A percentile compares a stretch with the other conserved stretches of the same genome.
Evolutionary conservation across 352 stramenopile species (phyloP).

Genomic region (Globisporangium paroecandrum): DNA sequence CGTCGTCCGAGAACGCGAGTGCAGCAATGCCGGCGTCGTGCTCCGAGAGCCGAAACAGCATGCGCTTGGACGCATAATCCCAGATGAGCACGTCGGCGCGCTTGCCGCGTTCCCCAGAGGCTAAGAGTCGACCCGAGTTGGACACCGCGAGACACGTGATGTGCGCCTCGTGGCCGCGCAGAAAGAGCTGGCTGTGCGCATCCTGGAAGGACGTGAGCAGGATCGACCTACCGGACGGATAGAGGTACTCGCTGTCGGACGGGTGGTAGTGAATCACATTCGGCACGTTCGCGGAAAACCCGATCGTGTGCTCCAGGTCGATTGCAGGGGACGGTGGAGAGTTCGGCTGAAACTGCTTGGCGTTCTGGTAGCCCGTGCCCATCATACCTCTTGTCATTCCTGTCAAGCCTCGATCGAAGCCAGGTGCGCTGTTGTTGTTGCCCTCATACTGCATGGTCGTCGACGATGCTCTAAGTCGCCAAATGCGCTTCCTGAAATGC

Average conservation of each 20-base stretch:
- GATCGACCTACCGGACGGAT: conserved; percentile 85
- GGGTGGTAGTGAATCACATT: conserved; percentile 88
- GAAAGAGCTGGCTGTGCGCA: conserved; percentile 78
- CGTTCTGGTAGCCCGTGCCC: not conserved
- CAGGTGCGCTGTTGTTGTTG: conserved; percentile 16
- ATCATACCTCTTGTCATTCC: not conserved
- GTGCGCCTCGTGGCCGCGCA: conserved; percentile 78
- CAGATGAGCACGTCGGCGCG: conserved; percentile 89
- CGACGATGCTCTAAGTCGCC: not conserved
- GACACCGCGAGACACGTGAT: conserved; percentile 84
- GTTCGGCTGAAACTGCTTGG: conserved; percentile 8
- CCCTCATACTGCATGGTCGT: conserved; percentile 30
- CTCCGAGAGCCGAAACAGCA: conserved; percentile 85
- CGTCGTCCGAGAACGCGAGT: conserved; percentile 90
- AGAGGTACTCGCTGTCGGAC: conserved; percentile 76
- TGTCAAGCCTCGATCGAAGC: not conserved
- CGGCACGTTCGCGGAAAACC: conserved; percentile 66
- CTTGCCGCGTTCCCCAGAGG: conserved; percentile 78
- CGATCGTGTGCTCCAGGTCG: conserved; percentile 93
- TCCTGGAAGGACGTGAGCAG: conserved; percentile 73
- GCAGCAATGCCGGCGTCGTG: conserved; percentile 88
- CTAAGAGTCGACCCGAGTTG: conserved; percentile 67
- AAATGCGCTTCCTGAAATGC: not conserved
- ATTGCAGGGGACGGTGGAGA: conserved; percentile 27
- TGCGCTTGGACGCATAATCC: conserved; percentile 67